Conservation (phyloP, 352 stramenopile species). For the Pythium biforme region DNA sequence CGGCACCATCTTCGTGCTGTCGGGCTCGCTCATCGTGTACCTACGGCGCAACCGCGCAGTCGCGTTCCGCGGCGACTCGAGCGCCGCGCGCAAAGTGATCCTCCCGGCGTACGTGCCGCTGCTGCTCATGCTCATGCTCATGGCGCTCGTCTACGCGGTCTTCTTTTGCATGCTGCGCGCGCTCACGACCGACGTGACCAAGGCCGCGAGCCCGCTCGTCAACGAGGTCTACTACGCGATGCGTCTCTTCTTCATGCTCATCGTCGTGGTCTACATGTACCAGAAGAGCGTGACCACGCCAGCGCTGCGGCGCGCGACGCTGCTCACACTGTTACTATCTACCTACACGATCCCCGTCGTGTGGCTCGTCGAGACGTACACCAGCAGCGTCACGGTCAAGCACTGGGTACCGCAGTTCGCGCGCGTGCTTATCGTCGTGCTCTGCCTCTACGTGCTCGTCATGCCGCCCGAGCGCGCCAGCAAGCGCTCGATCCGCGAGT, state of each 20-base stretch:
- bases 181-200: slow-evolving; percentile 31
- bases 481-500: slow-evolving; percentile 53
- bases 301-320: slow-evolving; percentile 41
- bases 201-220: slow-evolving; percentile 16
- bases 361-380: slow-evolving; percentile 29
- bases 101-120: slow-evolving; percentile 69
- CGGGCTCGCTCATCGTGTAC: slow-evolving; percentile 38
- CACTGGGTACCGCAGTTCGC: slow-evolving; percentile 31
- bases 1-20: slow-evolving; percentile 23
- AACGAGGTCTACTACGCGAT: slow-evolving; percentile 52
- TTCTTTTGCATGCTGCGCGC: slow-evolving; percentile 42
- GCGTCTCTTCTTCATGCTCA: slow-evolving; percentile 54
- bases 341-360: slow-evolving; percentile 58
- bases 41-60: slow-evolving; percentile 48
- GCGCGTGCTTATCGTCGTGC: slow-evolving; percentile 32
- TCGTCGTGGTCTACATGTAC: slow-evolving; percentile 63
- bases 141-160: slow-evolving; percentile 16
- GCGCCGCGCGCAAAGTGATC: slow-evolving; percentile 58
- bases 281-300: slow-evolving; percentile 59
- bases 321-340: slow-evolving; percentile 46
- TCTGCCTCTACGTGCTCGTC: slow-evolving; percentile 47
- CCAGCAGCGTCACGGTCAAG: background rate
- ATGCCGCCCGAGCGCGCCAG: slow-evolving; percentile 46
- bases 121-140: slow-evolving; percentile 23
- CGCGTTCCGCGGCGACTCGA: slow-evolving; percentile 48